Base-by-base conservation (phyloP, 176 grass and related monocot species). In the Metroxylon sagu region DNA sequence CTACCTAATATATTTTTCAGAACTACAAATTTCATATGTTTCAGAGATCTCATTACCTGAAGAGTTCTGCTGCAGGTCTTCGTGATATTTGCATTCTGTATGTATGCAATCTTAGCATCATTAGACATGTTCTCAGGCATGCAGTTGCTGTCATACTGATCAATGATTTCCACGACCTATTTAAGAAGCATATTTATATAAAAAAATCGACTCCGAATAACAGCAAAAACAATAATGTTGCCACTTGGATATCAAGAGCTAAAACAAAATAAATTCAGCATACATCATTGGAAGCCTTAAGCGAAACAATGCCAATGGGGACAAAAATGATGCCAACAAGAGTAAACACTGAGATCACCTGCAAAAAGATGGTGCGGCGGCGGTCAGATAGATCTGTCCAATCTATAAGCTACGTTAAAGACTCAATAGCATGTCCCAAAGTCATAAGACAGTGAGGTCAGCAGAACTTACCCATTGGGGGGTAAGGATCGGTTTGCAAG, bases 401-500 rank as follows among this genome's bases (percentile, higher is more conserved):
- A 53, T 39, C 31, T 43, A 27, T 5, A 6, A 18, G 30, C 17
- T 31, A 53, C 57, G 62, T 31, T 17, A 16, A 39, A 29, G 23
- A 72, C 15, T 4, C 10, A 18, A 14, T 6, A 25, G n/a, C 30
- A 52, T 19, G 49, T 52, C 12, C 26, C 8, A 17, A 52, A 67
- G 8, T 43, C 35, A 43, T 43, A 43, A 43, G 2, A 43, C 10
- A 43, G 35, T 10, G 14, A 18, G 49, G 16, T 26, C 18, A 30
- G 21, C 14, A 19, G 16, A 27, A 48, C 69, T 28, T 81, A 98
- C 94, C 94, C 94, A 98, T 89, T 81, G 84, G 29, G 94, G 94
- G 76, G 94, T 89, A 62, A 98, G 84, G 65, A 98, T 98, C 3
- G 88, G 88, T 70, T 98, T 98, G 54, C 94, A 98, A 56, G 94